phyloP scores from a whole-genome alignment of 208 protist genomes.

The Leishmania braziliensis region DNA sequence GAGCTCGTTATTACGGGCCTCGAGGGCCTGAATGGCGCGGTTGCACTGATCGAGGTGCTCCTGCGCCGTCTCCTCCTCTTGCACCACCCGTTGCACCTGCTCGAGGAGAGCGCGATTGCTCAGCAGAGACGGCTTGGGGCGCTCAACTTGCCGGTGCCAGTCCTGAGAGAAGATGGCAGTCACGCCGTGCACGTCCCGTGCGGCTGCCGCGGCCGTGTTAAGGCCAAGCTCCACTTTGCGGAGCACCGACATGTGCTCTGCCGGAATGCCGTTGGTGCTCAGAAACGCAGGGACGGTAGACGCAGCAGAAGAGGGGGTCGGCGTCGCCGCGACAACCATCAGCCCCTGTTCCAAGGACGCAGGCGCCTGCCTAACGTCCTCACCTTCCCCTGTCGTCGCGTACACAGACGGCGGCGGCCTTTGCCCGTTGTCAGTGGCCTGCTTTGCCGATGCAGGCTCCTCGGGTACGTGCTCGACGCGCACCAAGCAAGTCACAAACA shows the following conservation, averaged over 20 bases:
- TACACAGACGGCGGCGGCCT: constrained; percentile 26
- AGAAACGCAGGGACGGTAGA: constrained; percentile 25
- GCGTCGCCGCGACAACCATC: constrained; percentile 6
- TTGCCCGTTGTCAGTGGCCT: not conserved
- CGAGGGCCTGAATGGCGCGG: constrained; percentile 52
- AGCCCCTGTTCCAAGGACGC: constrained; percentile 5
- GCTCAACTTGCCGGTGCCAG: constrained; percentile 43
- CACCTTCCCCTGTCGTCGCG: constrained; percentile 21
- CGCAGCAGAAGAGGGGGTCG: not conserved
- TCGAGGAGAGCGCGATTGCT: constrained; percentile 62
- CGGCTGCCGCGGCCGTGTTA: constrained; percentile 38
- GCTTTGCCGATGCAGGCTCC: constrained; percentile 3
- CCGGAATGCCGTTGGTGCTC: constrained; percentile 43
- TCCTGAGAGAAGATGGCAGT: constrained; percentile 40
- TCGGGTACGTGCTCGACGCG: constrained; percentile 45
- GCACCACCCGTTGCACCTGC: constrained; percentile 61
- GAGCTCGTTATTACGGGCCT: constrained; percentile 58
- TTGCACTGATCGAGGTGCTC: constrained; percentile 54
- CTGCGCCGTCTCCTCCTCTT: constrained; percentile 49
- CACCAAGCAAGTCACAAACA: constrained; percentile 61
- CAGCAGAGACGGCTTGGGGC: constrained; percentile 58
- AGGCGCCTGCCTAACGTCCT: not conserved
- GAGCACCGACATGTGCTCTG: constrained; percentile 73
- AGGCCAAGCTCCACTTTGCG: constrained; percentile 66
- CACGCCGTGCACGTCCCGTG: constrained; percentile 56